Evolutionary conservation across 495 filamentous ascomycete species (phyloP).

Genomic region (Cairneyella variabilis): DNA sequence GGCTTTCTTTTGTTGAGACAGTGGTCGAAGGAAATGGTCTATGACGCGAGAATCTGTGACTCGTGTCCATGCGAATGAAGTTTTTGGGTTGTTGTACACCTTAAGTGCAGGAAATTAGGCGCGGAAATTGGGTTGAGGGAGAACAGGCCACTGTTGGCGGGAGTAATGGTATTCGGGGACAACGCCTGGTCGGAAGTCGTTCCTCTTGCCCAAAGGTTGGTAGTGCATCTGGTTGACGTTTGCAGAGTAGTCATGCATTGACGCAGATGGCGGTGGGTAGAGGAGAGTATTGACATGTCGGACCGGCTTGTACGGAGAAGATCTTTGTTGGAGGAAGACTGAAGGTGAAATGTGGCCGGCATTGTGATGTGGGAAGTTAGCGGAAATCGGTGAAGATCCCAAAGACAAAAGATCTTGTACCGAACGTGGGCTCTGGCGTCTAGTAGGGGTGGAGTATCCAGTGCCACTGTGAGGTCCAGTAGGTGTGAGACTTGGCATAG

Average conservation of each 20-base stretch:
- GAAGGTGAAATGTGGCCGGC: conserved; percentile 50
- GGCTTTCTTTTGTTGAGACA: no score
- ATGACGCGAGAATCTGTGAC: no score
- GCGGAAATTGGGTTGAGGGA: conserved; percentile 35
- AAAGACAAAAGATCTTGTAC: conserved; percentile 27
- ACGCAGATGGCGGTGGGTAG: conserved; percentile 78
- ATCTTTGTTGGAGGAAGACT: conserved; percentile 56
- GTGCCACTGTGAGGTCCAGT: conserved; percentile 15
- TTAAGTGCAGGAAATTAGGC: conserved; percentile 28
- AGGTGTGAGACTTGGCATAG: conserved; percentile 35
- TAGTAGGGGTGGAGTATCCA: conserved; percentile 31
- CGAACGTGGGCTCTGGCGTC: conserved; percentile 27
- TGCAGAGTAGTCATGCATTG: conserved; percentile 69
- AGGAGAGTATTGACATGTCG: conserved; percentile 84
- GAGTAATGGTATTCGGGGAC: conserved; percentile 62
- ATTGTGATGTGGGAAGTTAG: conserved; percentile 47
- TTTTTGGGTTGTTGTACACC: no score
- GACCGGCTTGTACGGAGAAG: conserved; percentile 89
- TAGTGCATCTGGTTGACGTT: conserved; percentile 90
- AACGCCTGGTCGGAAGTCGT: conserved; percentile 75
- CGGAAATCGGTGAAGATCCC: conserved; percentile 46
- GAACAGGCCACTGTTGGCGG: conserved; percentile 32
- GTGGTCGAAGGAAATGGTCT: no score
- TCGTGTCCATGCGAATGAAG: no score
- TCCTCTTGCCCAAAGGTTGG: conserved; percentile 76